phyloP scores from a whole-genome alignment of 495 filamentous ascomycete genomes.

The Trypethelium eluteriae region DNA sequence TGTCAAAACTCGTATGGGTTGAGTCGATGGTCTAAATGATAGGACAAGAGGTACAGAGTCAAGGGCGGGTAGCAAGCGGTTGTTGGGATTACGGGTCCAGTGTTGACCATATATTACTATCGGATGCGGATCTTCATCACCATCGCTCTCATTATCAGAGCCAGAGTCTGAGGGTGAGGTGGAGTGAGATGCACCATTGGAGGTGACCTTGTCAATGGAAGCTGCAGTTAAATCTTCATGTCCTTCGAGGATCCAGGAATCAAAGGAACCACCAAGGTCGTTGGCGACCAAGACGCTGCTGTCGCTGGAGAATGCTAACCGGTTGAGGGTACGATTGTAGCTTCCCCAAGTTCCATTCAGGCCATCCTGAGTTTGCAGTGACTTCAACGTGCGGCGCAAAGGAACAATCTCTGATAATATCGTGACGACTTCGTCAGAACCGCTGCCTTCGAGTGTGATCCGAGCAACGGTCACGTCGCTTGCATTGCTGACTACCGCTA shows the following conservation, averaged over 20 bases:
- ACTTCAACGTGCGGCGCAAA: constrained; percentile 52
- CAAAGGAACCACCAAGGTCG: constrained; percentile 78
- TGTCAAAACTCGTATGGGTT: constrained; percentile 28
- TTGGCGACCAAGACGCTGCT: constrained; percentile 68
- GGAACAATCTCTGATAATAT: constrained; percentile 44
- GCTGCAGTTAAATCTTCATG: constrained; percentile 41
- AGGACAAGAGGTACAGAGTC: constrained; percentile 60
- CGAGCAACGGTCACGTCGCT: constrained; percentile 44
- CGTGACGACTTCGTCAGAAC: constrained; percentile 35
- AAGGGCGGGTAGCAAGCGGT: constrained; percentile 68
- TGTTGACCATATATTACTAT: constrained; percentile 37
- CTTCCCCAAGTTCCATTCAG: constrained; percentile 61
- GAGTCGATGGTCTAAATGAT: constrained; percentile 60
- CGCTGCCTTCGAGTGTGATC: constrained; percentile 36
- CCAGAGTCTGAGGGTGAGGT: constrained; percentile 40
- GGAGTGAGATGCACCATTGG: constrained; percentile 23
- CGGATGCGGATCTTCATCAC: constrained; percentile 22
- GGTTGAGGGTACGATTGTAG: constrained; percentile 70
- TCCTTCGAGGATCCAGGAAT: constrained; percentile 68
- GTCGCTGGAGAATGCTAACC: constrained; percentile 70
- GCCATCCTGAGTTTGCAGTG: constrained; percentile 32
- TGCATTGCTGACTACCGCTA: constrained; percentile 47
- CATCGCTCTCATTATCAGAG: constrained; percentile 43
- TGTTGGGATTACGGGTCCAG: constrained; percentile 62
- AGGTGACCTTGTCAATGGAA: constrained; percentile 18